A percentile compares a stretch with the other conserved stretches of the same genome.
phyloP scores from a whole-genome alignment of 805 yeast species.

The Saturnispora diversa region DNA sequence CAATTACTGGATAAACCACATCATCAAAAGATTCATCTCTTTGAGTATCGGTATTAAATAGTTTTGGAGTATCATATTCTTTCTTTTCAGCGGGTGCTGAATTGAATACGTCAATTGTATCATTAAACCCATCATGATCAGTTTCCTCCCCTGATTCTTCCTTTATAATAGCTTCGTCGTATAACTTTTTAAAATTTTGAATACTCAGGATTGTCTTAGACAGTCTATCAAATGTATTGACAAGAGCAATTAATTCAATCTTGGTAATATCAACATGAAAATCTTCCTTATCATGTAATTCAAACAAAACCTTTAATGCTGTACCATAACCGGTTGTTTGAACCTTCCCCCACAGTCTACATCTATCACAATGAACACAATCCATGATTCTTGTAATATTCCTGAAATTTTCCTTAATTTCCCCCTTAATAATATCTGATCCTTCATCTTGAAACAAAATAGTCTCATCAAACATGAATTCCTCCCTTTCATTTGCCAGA shows the following conservation, averaged over 20 bases:
- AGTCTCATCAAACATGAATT: constrained; percentile 37
- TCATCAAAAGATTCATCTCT: constrained; percentile 19
- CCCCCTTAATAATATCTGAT: constrained; percentile 61
- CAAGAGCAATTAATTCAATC: constrained; percentile 79
- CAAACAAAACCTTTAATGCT: constrained; percentile 83
- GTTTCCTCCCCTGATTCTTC: constrained; percentile 21
- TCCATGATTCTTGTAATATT: constrained; percentile 93
- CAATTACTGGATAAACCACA: constrained; percentile 19
- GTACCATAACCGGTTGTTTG: constrained; percentile 98
- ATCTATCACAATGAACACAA: constrained; percentile 97
- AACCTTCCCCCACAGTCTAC: constrained; percentile 96
- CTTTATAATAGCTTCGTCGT: constrained; percentile 28
- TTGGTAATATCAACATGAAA: constrained; percentile 41
- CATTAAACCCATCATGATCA: background rate
- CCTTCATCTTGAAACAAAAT: constrained; percentile 39
- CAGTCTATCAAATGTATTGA: constrained; percentile 88
- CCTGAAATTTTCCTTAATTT: constrained; percentile 76
- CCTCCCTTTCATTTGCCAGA: constrained; percentile 19
- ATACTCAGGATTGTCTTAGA: constrained; percentile 77
- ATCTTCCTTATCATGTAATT: constrained; percentile 46
- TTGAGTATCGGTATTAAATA: constrained; percentile 18
- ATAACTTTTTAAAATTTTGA: constrained; percentile 56
- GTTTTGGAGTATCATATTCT: constrained; percentile 15
- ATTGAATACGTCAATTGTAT: constrained; percentile 4
- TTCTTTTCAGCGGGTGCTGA: constrained; percentile 1